phyloP scores from a whole-genome alignment of 805 yeast genomes.

The Yarrowia deformans region DNA sequence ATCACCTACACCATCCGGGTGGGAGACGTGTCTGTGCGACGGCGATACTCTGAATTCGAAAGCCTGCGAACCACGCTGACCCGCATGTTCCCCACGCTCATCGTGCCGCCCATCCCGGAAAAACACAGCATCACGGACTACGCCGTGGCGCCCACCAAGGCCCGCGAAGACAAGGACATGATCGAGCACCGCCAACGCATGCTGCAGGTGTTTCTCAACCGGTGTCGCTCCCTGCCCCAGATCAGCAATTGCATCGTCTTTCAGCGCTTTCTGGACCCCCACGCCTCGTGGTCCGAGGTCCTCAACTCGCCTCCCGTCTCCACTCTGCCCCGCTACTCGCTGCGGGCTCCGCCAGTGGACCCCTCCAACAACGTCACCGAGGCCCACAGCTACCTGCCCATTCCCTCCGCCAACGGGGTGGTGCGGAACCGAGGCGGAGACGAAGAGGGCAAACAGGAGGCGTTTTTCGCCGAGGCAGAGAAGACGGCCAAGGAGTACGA shows the following conservation, averaged over 20 bases:
- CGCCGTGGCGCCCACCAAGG: constrained; percentile 56
- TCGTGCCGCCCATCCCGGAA: constrained; percentile 94
- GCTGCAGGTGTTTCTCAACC: constrained; percentile 76
- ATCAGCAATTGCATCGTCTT: constrained; percentile 69
- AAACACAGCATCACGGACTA: constrained; percentile 68
- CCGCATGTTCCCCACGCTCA: constrained; percentile 76
- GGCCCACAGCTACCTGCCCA: constrained; percentile 68
- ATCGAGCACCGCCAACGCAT: constrained; percentile 77
- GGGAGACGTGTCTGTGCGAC: constrained; percentile 68
- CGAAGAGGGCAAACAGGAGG: constrained; percentile 51
- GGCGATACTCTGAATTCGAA: constrained; percentile 94
- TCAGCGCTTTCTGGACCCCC: constrained; percentile 83
- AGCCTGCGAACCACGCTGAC: constrained; percentile 74
- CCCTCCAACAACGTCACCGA: constrained; percentile 62
- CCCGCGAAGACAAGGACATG: constrained; percentile 53
- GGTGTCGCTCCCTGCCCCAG: constrained; percentile 67
- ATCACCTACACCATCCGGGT: constrained; percentile 81
- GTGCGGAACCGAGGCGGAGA: constrained; percentile 47
- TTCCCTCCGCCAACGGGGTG: constrained; percentile 58
- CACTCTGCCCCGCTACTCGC: constrained; percentile 59
- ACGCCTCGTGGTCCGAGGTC: constrained; percentile 82
- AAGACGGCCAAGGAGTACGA: constrained; percentile 57
- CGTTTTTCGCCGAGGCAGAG: constrained; percentile 55
- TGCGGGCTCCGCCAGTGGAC: constrained; percentile 67
- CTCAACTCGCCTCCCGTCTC: constrained; percentile 62